Percentiles rank a stretch among this genome's conserved stretches.
Conservation (phyloP, 176 grass and related monocot genomes). For the Bothriochloa decipiens region DNA sequence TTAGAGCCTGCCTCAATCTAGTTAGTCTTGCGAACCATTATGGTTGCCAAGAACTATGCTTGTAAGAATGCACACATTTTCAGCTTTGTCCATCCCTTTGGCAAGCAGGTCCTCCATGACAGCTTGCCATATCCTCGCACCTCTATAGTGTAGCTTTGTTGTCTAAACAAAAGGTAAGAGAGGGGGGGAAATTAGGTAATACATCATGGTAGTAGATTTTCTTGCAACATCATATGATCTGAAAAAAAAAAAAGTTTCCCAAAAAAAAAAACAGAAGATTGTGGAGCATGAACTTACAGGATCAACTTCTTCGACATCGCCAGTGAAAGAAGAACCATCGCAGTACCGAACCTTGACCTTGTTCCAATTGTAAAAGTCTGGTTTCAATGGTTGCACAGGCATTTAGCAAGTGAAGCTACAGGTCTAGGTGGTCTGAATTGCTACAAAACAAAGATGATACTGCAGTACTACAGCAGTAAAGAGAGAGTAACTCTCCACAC, state of each 20-base stretch:
- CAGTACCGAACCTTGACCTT: slow-evolving; percentile 87
- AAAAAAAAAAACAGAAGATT: not conserved
- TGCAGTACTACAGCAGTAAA: not conserved
- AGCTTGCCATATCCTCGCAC: slow-evolving; percentile 68
- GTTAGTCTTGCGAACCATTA: slow-evolving; percentile 47
- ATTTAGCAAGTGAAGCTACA: slow-evolving; percentile 7
- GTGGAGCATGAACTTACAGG: slow-evolving; percentile 55
- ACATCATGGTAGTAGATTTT: not conserved
- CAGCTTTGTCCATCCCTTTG: slow-evolving; percentile 83
- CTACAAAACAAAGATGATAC: not conserved
- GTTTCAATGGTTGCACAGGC: slow-evolving; percentile 39
- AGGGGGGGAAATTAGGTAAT: not conserved
- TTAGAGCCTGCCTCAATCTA: slow-evolving; percentile 63
- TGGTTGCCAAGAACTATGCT: not conserved
- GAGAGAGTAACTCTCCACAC: not conserved
- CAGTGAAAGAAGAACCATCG: slow-evolving; percentile 88
- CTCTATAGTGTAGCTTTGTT: slow-evolving; percentile 76
- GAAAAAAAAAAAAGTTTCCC: not conserved
- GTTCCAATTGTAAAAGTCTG: slow-evolving; percentile 97
- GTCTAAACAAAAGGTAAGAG: slow-evolving; percentile 43
- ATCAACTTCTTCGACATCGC: slow-evolving; percentile 66
- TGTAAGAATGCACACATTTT: slow-evolving; percentile 71
- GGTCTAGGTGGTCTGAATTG: not conserved
- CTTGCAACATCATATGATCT: not conserved
- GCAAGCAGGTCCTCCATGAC: slow-evolving; percentile 79